phyloP scores from a whole-genome alignment of 371 early-diverging fungal genomes.

The Apophysomyces variabilis region DNA sequence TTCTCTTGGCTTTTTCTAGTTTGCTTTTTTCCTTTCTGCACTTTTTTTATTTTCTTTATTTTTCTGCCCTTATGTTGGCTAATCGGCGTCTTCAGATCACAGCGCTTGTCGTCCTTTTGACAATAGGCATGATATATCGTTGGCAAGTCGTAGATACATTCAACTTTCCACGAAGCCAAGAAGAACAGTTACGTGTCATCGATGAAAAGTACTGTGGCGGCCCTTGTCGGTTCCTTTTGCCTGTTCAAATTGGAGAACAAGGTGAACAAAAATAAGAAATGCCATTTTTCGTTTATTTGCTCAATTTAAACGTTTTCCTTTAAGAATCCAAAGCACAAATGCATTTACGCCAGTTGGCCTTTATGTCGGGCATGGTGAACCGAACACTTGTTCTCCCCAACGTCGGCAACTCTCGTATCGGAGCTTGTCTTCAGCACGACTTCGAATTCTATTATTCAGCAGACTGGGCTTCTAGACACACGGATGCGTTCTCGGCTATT shows the following conservation, averaged over 20 bases:
- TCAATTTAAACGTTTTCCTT: neutral
- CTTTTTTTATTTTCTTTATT: neutral
- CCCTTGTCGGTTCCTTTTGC: slow-evolving; percentile 39
- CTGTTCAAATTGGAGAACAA: slow-evolving; percentile 42
- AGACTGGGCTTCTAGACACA: slow-evolving; percentile 25
- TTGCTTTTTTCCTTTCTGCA: neutral
- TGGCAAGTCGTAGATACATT: slow-evolving; percentile 1
- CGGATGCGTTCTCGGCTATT: slow-evolving; percentile 28
- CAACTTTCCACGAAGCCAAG: slow-evolving; percentile 81
- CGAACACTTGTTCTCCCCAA: slow-evolving; percentile 43
- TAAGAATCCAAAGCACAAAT: slow-evolving; percentile 49
- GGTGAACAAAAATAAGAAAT: slow-evolving; percentile 21
- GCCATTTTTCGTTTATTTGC: neutral
- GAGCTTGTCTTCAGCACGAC: slow-evolving; percentile 36
- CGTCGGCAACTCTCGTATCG: slow-evolving; percentile 34
- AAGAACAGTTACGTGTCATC: slow-evolving; percentile 44
- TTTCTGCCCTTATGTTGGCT: neutral
- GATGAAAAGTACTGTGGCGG: slow-evolving; percentile 45
- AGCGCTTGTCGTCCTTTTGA: neutral
- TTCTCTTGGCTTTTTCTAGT: neutral
- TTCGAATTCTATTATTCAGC: slow-evolving; percentile 38
- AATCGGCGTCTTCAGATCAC: neutral
- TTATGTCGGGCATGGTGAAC: slow-evolving; percentile 33
- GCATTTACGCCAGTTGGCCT: slow-evolving; percentile 43
- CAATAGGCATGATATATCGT: neutral